These are phyloP conservation scores for Salix koriyanagi DNA, from an alignment of 345 rosid species.

Conservation along the genomic window DNA sequence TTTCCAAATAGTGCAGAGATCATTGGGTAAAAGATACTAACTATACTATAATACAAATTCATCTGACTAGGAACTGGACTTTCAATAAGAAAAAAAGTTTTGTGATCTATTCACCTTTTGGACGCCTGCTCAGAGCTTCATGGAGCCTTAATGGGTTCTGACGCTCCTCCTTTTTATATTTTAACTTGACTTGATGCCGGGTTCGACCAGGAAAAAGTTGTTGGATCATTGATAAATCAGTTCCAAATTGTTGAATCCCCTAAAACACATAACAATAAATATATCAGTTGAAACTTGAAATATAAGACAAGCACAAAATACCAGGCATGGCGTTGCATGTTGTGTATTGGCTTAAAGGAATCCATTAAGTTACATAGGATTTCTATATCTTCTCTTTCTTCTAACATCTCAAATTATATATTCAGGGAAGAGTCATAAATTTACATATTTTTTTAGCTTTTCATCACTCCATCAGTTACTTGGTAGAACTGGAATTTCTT, in stretches of 20 bases:
- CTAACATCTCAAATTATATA: not conserved
- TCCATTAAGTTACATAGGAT: not conserved
- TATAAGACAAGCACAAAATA: not conserved
- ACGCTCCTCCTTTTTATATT: constrained; percentile 77
- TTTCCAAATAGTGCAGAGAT: not conserved
- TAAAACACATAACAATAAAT: constrained; percentile 12
- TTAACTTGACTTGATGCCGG: constrained; percentile 67
- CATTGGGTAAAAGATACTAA: not conserved
- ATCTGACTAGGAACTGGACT: not conserved
- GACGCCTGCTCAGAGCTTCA: constrained; percentile 54
- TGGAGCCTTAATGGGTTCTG: constrained; percentile 48
- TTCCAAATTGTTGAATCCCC: constrained; percentile 78
- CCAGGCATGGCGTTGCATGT: not conserved
- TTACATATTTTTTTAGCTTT: not conserved
- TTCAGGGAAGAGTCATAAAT: not conserved
- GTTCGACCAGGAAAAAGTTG: constrained; percentile 65
- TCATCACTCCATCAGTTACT: not conserved
- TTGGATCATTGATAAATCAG: constrained; percentile 68
- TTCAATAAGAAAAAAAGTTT: not conserved
- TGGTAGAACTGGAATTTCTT: not conserved
- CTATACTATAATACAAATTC: not conserved
- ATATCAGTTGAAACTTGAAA: not conserved
- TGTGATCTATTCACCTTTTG: constrained; percentile 39
- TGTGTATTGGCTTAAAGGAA: not conserved
- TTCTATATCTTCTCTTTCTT: not conserved